phyloP scores from a whole-genome alignment of 345 rosid genomes.

The Citrus sinensis region DNA sequence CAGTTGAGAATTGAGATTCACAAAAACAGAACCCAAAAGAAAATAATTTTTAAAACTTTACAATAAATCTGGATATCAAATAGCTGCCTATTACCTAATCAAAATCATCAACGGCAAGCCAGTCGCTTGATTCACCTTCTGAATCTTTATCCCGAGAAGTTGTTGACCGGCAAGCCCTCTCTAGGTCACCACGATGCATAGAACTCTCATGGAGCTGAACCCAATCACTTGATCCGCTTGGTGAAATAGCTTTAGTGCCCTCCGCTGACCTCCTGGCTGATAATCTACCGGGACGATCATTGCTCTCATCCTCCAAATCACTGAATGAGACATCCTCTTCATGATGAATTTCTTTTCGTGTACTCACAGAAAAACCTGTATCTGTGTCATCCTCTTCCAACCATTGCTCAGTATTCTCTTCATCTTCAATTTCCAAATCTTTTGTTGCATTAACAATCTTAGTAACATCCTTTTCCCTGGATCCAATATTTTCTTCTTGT shows the following conservation, averaged over 20 bases:
- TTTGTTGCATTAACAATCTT: constrained; percentile 26
- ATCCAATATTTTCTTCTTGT: constrained; percentile 13
- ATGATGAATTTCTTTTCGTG: constrained; percentile 24
- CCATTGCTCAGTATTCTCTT: constrained; percentile 35
- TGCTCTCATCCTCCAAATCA: constrained; percentile 54
- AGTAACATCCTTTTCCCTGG: constrained; percentile 13
- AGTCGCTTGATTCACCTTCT: constrained; percentile 63
- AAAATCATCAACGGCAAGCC: constrained; percentile 60
- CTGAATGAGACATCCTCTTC: constrained; percentile 57
- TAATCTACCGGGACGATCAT: constrained; percentile 27
- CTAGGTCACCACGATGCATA: constrained; percentile 20
- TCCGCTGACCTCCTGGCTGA: constrained; percentile 18
- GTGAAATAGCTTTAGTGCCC: constrained; percentile 27
- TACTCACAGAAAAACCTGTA: constrained; percentile 18
- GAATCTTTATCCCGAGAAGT: constrained; percentile 52
- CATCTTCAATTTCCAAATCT: constrained; percentile 28
- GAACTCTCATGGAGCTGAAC: constrained; percentile 44
- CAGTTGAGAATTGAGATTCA: constrained; percentile 14
- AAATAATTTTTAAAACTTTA: constrained; percentile 24
- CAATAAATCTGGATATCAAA: constrained; percentile 25
- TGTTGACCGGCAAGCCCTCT: constrained; percentile 32
- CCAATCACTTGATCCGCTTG: constrained; percentile 62
- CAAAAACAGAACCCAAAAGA: neutral
- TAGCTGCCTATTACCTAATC: constrained; percentile 29
- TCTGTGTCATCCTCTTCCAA: constrained; percentile 34